A percentile compares a stretch with the other conserved stretches of the same genome.
phyloP scores from a whole-genome alignment of 139 green algal species.

The Micractinium sp. region DNA sequence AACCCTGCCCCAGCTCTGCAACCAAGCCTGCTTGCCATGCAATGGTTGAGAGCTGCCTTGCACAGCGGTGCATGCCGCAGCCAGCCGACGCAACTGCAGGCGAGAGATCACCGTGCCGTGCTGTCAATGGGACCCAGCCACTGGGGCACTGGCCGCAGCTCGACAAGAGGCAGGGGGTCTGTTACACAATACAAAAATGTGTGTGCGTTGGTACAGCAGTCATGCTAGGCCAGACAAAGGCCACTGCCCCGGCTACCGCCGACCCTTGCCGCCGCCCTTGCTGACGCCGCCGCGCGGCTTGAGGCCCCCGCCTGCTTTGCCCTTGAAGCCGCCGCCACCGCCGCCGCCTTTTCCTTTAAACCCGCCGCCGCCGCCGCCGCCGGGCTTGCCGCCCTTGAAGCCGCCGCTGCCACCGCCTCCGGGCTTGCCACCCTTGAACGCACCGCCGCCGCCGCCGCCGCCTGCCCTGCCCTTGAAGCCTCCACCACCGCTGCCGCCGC shows the following conservation, averaged over 20 bases:
- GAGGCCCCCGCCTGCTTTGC: neutral
- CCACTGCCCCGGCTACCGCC: neutral
- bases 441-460: neutral
- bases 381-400: constrained; percentile 11
- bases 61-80: too few relatives aligned
- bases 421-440: neutral
- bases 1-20: too few relatives aligned
- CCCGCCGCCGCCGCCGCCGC: constrained; percentile 2
- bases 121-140: too few relatives aligned
- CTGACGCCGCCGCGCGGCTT: neutral
- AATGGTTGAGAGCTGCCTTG: too few relatives aligned
- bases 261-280: constrained; percentile 16
- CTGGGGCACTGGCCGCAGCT: too few relatives aligned
- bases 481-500: neutral
- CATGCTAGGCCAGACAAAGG: too few relatives aligned
- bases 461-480: neutral
- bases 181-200: too few relatives aligned
- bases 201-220: too few relatives aligned
- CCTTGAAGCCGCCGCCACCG: constrained; percentile 13
- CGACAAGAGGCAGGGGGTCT: too few relatives aligned
- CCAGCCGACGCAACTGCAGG: too few relatives aligned
- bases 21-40: too few relatives aligned
- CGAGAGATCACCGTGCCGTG: too few relatives aligned
- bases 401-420: neutral
- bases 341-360: constrained; percentile 26